Percentiles rank a stretch among this genome's conserved stretches.
Evolutionary conservation across 441 rosid species (phyloP).

Genomic region (Macaranga tanarius): DNA sequence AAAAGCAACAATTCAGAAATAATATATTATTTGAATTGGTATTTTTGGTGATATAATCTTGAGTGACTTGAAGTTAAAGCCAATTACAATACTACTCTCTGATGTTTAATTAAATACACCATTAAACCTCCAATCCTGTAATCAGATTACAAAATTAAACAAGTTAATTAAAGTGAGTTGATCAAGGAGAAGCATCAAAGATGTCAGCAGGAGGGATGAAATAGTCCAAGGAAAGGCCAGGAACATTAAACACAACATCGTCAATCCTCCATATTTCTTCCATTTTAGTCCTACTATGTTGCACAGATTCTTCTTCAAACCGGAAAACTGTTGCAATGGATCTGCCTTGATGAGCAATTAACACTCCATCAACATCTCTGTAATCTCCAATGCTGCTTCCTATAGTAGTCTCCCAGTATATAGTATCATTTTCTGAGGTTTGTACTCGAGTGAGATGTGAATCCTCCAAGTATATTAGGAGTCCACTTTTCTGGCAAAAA

Average conservation of each 20-base stretch:
- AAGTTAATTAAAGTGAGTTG: background rate
- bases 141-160: constrained; percentile 18
- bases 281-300: constrained; percentile 77
- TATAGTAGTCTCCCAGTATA: constrained; percentile 92
- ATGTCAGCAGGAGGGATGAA: constrained; percentile 95
- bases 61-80: too few species aligned
- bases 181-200: constrained; percentile 38
- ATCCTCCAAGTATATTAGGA: constrained; percentile 78
- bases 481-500: constrained; percentile 84
- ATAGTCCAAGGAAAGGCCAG: constrained; percentile 69
- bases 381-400: constrained; percentile 85
- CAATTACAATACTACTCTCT: too few species aligned
- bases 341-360: constrained; percentile 78
- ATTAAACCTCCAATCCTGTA: constrained; percentile 30
- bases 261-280: constrained; percentile 90
- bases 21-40: too few species aligned
- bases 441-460: constrained; percentile 78
- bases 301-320: constrained; percentile 72
- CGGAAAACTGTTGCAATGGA: constrained; percentile 85
- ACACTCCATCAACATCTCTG: constrained; percentile 78
- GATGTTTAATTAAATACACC: constrained; percentile 21
- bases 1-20: too few species aligned
- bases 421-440: constrained; percentile 49
- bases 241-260: constrained; percentile 87
- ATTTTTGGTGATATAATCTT: too few species aligned